Evolutionary conservation across 495 filamentous ascomycete genomes (phyloP), one percentile per base, ranked within the genome.

Genomic region (Penicillium canescens): DNA sequence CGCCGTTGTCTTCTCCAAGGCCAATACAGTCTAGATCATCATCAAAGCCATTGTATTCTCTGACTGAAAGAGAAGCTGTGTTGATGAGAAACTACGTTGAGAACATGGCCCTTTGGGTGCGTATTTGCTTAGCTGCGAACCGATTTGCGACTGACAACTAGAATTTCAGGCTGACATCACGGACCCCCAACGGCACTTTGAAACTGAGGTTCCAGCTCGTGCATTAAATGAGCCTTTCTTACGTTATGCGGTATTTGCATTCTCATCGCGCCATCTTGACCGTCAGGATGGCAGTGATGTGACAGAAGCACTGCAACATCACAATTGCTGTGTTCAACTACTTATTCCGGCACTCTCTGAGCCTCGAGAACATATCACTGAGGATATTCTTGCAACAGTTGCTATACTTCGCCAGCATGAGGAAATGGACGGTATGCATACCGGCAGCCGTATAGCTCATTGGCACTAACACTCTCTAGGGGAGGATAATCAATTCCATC

Each of bases 91-190:
- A 69, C 28, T 69, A 59, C 42, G 59, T 69, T 14, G 66, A 69
- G 34, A 69, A 67, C 31, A 69, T 69, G 66, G 66, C 66, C 3
- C 42, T 69, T 18, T 69, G 66, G 66, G 66, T 69, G 36, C 13
- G 66, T 46, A 34, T 42, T 16, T 23, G n/a, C 3, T 11, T 16
- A 43, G 1, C 23, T 8, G 13, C 6, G 13, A 41, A 34, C 3
- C 8, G 5, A 11, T 3, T 14, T 12, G 10, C 40, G 13, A 16
- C 12, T 38, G 34, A 10, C 20, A 21, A 20, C 14, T 40, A 7
- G 16, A 24, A 14, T 2, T 31, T 14, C 8, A 69, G 66, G 66
- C 63, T 10, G 66, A 69, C 56, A 67, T 67, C 28, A 67, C 66
- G 3, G 66, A 69, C 24, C 61, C 63, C 1, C 47, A 63, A n/a